These are phyloP conservation scores for Tulasnella sp. DNA, from an alignment of 768 basidiomycete genomes.

Conservation along the genomic window DNA sequence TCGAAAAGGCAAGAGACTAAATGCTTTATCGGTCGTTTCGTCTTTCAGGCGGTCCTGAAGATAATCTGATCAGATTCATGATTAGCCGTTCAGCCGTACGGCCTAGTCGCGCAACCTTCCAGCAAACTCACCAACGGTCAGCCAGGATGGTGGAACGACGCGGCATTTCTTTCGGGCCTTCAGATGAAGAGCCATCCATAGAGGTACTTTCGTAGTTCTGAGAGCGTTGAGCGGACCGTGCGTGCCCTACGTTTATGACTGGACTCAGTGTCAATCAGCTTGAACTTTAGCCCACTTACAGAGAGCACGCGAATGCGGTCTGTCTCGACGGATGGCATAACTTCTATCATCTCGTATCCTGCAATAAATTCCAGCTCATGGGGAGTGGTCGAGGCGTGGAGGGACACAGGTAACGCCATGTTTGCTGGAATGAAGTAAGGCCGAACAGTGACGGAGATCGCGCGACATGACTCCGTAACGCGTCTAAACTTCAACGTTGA, in stretches of 20 bases:
- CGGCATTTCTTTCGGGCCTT: slow-evolving; percentile 93
- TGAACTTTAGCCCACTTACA: slow-evolving; percentile 33
- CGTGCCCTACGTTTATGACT: slow-evolving; percentile 47
- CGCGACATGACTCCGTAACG: neutral
- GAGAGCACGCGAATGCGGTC: slow-evolving; percentile 86
- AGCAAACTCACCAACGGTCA: slow-evolving; percentile 57
- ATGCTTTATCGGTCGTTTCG: slow-evolving; percentile 63
- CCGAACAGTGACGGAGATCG: neutral
- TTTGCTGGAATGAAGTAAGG: neutral
- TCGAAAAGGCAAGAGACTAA: slow-evolving; percentile 74
- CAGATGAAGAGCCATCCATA: slow-evolving; percentile 93
- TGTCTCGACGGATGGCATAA: slow-evolving; percentile 83
- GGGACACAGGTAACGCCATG: slow-evolving; percentile 69
- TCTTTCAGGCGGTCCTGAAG: slow-evolving; percentile 60
- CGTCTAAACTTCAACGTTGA: neutral
- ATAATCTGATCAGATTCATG: slow-evolving; percentile 43
- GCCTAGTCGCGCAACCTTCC: neutral
- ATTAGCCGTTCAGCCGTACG: neutral
- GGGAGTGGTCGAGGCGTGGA: slow-evolving; percentile 65
- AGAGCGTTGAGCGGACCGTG: slow-evolving; percentile 92
- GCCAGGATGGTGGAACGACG: slow-evolving; percentile 83
- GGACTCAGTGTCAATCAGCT: neutral
- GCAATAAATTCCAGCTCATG: slow-evolving; percentile 83
- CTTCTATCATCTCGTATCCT: slow-evolving; percentile 71
- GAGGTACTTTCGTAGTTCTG: slow-evolving; percentile 68